Evolutionary conservation across 169 alveolate species (phyloP), one percentile per base, ranked within the genome.

Genomic region (Plasmodium vivax): DNA sequence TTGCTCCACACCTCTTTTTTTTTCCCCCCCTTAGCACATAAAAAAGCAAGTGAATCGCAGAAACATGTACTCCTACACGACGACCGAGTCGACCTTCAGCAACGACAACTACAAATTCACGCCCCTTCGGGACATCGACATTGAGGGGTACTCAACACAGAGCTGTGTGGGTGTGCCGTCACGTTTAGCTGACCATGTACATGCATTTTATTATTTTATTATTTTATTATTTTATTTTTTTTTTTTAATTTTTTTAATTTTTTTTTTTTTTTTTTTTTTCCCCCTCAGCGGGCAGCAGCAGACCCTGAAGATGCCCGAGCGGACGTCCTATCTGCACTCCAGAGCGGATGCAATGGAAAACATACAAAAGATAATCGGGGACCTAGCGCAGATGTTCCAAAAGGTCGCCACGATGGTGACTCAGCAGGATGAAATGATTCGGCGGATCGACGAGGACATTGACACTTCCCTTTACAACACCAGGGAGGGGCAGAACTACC

Each of bases 371-470:
- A 97, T 96, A 51, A 96, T 96, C 68, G 96, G 97, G 32, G 97
- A 96, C 73, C 93, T 96, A 10, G 92, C 97, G 27, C 97, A 96
- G 84, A 96, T 96, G 84, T 96, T 96, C 92, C 97, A 96, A 34
- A 92, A 93, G 77, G 97, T 96, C 58, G 95, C 97, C 3, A 91
- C 96, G 47, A 77, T 94, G 92, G 97, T 96, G 16, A 83, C 96
- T 12, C 97, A 96, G 74, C 97, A 96, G 95, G 97, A 96, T 74
- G 96, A 95, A 58, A 96, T 96, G 97, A 96, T 96, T 32, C 92
- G 94, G 83, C 94, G 97, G 73, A 96, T 96, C 41, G 97, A 96
- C 68, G 95, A 92, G 30, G 97, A 96, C 83, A 93, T 96, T 19
- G 97, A 93, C 38, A 75, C 80, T 34, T 96, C 97, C 5, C 88